Base-by-base conservation (phyloP, 2,329 filamentous ascomycete species). In the Penicillium sp. region DNA sequence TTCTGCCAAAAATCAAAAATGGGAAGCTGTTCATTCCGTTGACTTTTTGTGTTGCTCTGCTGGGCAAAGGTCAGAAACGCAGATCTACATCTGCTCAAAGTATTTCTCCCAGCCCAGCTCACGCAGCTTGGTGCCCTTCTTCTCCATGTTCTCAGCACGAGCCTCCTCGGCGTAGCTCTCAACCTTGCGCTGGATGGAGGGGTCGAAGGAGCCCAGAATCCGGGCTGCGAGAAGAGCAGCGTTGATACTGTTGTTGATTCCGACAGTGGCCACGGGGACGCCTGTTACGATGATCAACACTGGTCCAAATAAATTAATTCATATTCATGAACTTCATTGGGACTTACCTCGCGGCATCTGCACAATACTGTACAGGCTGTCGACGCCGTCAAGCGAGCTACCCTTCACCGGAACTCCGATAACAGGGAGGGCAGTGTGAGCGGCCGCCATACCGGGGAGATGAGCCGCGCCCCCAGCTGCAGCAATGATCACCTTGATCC, bases 211-310 rank as follows among this genome's bases (percentile, higher is more conserved):
- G 3, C 82, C 83, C 3, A 89, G 62, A 21, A 87, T 84, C 13
- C 83, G 72, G 14, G 83, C 76, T 0, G 85, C 84, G n/a, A 87
- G 67, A 13, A 88, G 70, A 0, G 80, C 85, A 0, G 86, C 86
- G 55, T 89, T 90, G 39, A 84, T 84, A 16, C 82, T 84, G 67
- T 89, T 89, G 65, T 87, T 87, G 63, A 89, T 87, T 8, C 80
- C 85, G 3, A 90, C 84, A 0, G 84, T 88, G 4, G 85, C 84
- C 10, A 83, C 81, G 7, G 86, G 86, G 34, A 83, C 78, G 9
- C 85, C 85, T 55, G 77, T 35, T 67, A 47, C 57, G n/a, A n/a
- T n/a, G n/a, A n/a, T n/a, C n/a, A n/a, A n/a, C n/a, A n/a, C n/a
- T n/a, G n/a, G n/a, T n/a, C n/a, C n/a, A n/a, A n/a, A n/a, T n/a